Evolutionary conservation across 2,329 filamentous ascomycete genomes (phyloP), one percentile per base, ranked within the genome.

Genomic region (Fusarium veterinarium): DNA sequence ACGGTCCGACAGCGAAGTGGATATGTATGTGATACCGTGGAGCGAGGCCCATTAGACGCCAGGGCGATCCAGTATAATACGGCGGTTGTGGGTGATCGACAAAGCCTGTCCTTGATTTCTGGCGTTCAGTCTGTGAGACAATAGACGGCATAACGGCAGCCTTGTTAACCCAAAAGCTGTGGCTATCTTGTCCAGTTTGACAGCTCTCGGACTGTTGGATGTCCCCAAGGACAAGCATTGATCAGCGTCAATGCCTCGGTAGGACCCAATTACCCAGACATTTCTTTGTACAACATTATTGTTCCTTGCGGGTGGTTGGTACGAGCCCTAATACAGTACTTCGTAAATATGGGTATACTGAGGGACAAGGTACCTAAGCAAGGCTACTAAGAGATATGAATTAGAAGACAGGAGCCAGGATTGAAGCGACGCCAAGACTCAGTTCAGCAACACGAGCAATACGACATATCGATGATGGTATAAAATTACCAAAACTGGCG

Each of bases 61-160:
- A 69, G 52, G 64, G 12, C 41, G 49, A 68, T 56, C 49, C 40
- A 62, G 42, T 61, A 37, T 60, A 67, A 58, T 65, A 67, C 31
- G 40, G 59, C 42, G 42, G 60, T 66, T 64, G 48, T 72, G 44
- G 46, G 44, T 62, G 55, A 58, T 64, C 57, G 52, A 38, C 64
- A 64, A 37, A 64, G 30, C 49, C 41, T 31, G 49, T 55, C 57
- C 57, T 69, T 37, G 57, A 28, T 64, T 64, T 31, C 58, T 69
- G 38, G 25, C 28, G 42, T 31, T 8, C 41, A 45, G 35, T 38
- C n/a, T 53, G 33, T 40, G 33, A 19, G 40, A 44, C 30, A 35
- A 51, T 35, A 37, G 35, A 30, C 30, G 30, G 46, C 28, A 33
- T 37, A 33, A 28, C 28, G 35, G n/a, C 55, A 67, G 66, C 30